Evolutionary conservation across 2,329 filamentous ascomycete species (phyloP).

Genomic region (Nemania sp.): DNA sequence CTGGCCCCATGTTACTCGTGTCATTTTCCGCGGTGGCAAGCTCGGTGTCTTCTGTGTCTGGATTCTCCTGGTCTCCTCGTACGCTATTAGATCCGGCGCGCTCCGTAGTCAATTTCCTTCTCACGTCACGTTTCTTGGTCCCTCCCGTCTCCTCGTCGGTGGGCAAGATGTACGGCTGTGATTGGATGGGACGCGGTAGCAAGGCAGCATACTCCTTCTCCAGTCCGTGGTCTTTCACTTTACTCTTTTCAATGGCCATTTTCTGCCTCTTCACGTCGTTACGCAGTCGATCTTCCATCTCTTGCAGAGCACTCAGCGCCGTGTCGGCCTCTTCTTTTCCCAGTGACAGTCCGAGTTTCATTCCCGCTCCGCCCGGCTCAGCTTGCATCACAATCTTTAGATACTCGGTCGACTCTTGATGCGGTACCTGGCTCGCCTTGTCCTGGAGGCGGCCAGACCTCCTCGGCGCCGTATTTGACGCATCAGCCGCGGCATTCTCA

Average conservation of each 20-base stretch:
- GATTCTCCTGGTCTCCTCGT: background rate
- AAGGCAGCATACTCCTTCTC: constrained; percentile 46
- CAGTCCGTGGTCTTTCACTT: background rate
- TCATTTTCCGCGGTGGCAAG: constrained; percentile 27
- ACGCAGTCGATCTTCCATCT: constrained; percentile 54
- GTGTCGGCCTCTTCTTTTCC: constrained; percentile 40
- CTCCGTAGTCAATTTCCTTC: background rate
- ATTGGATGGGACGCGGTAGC: constrained; percentile 24
- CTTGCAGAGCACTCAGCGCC: constrained; percentile 49
- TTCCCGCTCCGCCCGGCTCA: background rate
- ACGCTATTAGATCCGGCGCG: background rate
- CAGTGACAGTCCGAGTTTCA: constrained; percentile 13
- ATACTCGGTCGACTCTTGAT: background rate
- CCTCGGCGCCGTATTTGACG: constrained; percentile 11
- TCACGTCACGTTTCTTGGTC: too few species aligned
- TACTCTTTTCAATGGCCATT: constrained; percentile 48
- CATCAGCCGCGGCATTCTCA: constrained; percentile 3
- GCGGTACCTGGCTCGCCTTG: constrained; percentile 12
- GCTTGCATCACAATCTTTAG: background rate
- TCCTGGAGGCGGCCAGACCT: constrained; percentile 32
- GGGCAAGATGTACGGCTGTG: constrained; percentile 13
- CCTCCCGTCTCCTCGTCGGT: background rate
- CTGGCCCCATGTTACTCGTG: constrained; percentile 27
- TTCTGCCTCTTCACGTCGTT: constrained; percentile 51
- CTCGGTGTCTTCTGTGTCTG: constrained; percentile 18